These are phyloP conservation scores for Trichoderma reesei DNA, from an alignment of 495 filamentous ascomycete genomes.

Conservation along the genomic window DNA sequence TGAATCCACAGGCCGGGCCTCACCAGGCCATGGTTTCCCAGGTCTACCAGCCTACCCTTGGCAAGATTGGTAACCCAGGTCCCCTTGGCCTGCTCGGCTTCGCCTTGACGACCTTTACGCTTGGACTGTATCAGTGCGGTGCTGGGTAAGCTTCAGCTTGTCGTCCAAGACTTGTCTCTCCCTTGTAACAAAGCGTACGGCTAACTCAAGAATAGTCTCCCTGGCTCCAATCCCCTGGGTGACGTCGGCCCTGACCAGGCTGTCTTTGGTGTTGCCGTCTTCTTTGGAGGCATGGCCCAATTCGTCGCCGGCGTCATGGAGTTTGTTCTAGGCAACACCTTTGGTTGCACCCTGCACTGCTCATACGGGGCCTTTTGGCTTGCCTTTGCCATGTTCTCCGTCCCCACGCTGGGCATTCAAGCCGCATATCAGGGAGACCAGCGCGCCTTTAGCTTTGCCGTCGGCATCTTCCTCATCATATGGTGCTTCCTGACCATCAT, in stretches of 20 bases:
- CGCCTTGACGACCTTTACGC: slow-evolving; percentile 80
- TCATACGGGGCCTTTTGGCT: slow-evolving; percentile 94
- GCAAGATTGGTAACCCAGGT: slow-evolving; percentile 70
- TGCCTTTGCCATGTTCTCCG: slow-evolving; percentile 70
- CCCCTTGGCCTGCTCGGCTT: slow-evolving; percentile 73
- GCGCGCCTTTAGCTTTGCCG: slow-evolving; percentile 37
- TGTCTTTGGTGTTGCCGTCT: slow-evolving; percentile 20
- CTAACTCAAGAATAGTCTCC: slow-evolving; percentile 3
- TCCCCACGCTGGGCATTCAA: slow-evolving; percentile 53
- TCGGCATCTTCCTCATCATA: slow-evolving; percentile 66
- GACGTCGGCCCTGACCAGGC: slow-evolving; percentile 12
- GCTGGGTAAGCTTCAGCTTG: slow-evolving; percentile 29
- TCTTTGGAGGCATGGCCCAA: slow-evolving; percentile 30
- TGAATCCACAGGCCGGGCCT: background rate
- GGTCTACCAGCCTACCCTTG: slow-evolving; percentile 6
- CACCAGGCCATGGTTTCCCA: slow-evolving; percentile 10
- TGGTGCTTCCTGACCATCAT: slow-evolving; percentile 93
- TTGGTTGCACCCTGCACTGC: slow-evolving; percentile 81
- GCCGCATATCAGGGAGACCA: slow-evolving; percentile 26
- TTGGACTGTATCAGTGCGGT: slow-evolving; percentile 67
- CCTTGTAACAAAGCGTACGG: background rate
- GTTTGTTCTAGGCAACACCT: slow-evolving; percentile 88
- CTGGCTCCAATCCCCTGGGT: slow-evolving; percentile 13
- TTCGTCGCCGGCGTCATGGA: slow-evolving; percentile 48
- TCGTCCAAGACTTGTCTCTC: background rate